A percentile compares a stretch with the other conserved stretches of the same genome.
Evolutionary conservation across 257 asterid species (phyloP).

Genomic region (Haberlea rhodopensis): DNA sequence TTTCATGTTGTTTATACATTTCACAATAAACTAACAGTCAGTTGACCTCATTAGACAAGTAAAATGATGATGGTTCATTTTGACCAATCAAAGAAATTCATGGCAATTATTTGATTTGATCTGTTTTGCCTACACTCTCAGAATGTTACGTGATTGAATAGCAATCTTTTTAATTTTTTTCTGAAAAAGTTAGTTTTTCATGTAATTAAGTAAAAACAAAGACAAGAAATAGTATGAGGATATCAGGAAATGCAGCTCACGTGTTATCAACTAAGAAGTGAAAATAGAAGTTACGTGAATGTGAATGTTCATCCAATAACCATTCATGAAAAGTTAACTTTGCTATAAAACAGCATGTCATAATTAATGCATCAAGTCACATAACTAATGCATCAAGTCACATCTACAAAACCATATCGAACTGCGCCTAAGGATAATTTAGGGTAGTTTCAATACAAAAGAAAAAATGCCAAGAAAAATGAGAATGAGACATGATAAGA

Average conservation of each 20-base stretch:
- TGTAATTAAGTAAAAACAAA: too few relatives aligned
- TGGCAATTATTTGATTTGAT: background rate
- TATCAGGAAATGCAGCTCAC: background rate
- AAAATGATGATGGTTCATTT: background rate
- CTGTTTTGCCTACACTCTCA: background rate
- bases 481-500: conserved; percentile 6
- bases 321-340: background rate
- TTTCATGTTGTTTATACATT: conserved; percentile 4
- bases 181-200: too few relatives aligned
- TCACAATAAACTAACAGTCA: background rate
- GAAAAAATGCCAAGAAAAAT: conserved; percentile 12
- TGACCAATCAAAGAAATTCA: conserved; percentile 4
- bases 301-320: conserved; percentile 1
- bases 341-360: conserved; percentile 3
- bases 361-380: conserved; percentile 2
- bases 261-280: background rate
- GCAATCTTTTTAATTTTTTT: too few relatives aligned
- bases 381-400: conserved; percentile 1
- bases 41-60: background rate
- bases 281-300: background rate
- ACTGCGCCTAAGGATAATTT: background rate
- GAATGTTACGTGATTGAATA: background rate
- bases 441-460: background rate
- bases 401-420: background rate
- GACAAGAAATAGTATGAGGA: background rate